Evolutionary conservation across 768 basidiomycete species (phyloP), one percentile per base, ranked within the genome.

Genomic region (Saitozyma podzolica): DNA sequence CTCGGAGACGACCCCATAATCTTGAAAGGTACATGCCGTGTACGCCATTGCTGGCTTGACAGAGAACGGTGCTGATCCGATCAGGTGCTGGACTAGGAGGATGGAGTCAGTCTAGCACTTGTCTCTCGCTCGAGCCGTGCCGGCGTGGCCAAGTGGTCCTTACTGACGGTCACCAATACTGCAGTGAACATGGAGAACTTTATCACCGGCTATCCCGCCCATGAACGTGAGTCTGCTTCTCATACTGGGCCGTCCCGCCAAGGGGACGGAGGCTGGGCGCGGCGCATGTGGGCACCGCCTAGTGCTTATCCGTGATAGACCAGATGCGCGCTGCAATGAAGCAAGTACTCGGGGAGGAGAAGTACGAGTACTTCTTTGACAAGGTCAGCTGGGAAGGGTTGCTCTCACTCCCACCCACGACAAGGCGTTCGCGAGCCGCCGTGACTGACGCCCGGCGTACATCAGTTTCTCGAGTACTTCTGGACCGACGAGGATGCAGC

Each of bases 311-410:
- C 2, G 29, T n/a, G 5, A 29, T 5, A 29, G 29, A 57, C 62
- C 72, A 91, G 77, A 87, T 91, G 64, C 86, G 90, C 42, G 85
- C 84, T 19, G 86, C 86, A 0, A 81, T 92, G n/a, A 83, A 84
- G 17, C 82, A 85, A 9, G 83, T 85, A 1, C 82, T 92, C 37
- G 90, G 90, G 0, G 62, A 83, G 54, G 84, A 80, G 42, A 80
- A 89, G 76, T 85, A 87, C 9, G 86, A 86, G 10, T 86, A 86
- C 77, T 92, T 91, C 83, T 92, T 91, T 72, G 89, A 92, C 83
- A 89, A 88, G 83, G 89, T 87, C 61, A 37, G 78, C n/a, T 52
- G 51, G 17, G 16, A 17, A 8, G 8, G 16, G 10, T 58, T 1
- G 45, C 20, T n/a, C 9, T 6, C 16, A 29, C 13, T 9, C n/a